Base-by-base conservation (phyloP, 352 stramenopile genomes). In the Globisporangium cederbergense region DNA sequence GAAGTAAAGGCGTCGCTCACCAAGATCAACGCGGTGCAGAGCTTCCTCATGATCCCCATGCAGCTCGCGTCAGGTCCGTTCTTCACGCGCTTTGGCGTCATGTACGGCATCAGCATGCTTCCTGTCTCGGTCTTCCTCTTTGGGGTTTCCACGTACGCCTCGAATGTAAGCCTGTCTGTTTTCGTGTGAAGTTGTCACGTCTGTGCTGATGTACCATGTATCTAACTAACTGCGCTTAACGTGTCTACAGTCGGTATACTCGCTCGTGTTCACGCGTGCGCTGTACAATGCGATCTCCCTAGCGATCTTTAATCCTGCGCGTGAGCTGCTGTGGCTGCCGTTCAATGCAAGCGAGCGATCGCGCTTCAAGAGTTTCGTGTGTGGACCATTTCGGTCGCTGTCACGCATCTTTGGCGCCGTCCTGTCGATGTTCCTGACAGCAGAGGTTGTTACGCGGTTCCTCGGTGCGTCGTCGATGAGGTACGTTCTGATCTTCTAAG, bases 31-130 rank as follows among this genome's bases (percentile, higher is more conserved):
- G 83, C 83, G n/a, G 63, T 91, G 16, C 87, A 95, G 64, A 95
- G 87, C 59, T 81, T 93, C 30, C 69, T 95, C 25, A 95, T 95
- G 87, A 93, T 95, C 58, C 87, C 87, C 14, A 80, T 95, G 73
- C 87, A 95, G 52, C 58, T 94, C 14, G 70, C 82, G 2, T 92
- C 87, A 0, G 87, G 87, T 4, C 76, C 83, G 4, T 89, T 94
- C 47, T 95, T 94, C 71, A 90, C 82, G 22, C 85, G 80, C 32
- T 94, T 94, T 70, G 86, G 86, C 32, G 86, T 93, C 53, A 92
- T 95, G 84, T 91, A 93, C 59, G 86, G 84, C 8, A 92, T 95
- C 55, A 77, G 72, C 2, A 71, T 86, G 66, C 72, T 95, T 5
- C 87, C 87, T 0, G 66, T 91, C 9, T 77, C 80, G 0, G 80